These are phyloP conservation scores for Boletus insuetus DNA, from an alignment of 768 basidiomycete species.

Conservation along the genomic window DNA sequence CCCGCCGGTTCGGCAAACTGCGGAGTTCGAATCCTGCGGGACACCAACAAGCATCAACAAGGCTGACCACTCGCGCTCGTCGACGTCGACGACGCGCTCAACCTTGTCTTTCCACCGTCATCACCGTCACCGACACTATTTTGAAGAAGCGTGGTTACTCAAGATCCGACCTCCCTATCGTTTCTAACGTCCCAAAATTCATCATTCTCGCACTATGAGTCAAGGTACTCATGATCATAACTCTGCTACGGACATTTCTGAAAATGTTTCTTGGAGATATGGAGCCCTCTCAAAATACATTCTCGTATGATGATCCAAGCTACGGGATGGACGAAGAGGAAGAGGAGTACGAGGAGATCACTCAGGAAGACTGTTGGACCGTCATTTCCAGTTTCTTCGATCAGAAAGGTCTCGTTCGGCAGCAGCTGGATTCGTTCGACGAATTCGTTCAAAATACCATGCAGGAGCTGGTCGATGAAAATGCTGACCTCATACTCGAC, in stretches of 20 bases:
- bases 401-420: conserved; percentile 94
- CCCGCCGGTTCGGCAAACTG: neutral
- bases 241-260: conserved; percentile 28
- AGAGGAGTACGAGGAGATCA: conserved; percentile 71
- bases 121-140: conserved; percentile 1
- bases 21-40: conserved; percentile 13
- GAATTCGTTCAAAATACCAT: conserved; percentile 99
- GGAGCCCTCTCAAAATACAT: conserved; percentile 43
- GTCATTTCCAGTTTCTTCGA: conserved; percentile 97
- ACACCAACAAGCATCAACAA: conserved; percentile 27
- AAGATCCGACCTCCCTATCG: neutral
- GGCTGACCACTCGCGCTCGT: conserved; percentile 24
- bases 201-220: conserved; percentile 21
- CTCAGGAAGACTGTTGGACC: conserved; percentile 92
- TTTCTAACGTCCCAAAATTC: neutral
- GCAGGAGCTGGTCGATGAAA: conserved; percentile 99
- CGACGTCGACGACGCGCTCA: conserved; percentile 19
- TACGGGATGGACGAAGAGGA: conserved; percentile 55
- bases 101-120: conserved; percentile 13
- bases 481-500: conserved; percentile 91
- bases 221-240: conserved; percentile 29
- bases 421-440: conserved; percentile 97
- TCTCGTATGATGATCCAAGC: conserved; percentile 58
- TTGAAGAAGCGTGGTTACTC: neutral
- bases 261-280: conserved; percentile 44